Evolutionary conservation across 306 rosid species (phyloP).

Genomic region (Dryas drummondii): DNA sequence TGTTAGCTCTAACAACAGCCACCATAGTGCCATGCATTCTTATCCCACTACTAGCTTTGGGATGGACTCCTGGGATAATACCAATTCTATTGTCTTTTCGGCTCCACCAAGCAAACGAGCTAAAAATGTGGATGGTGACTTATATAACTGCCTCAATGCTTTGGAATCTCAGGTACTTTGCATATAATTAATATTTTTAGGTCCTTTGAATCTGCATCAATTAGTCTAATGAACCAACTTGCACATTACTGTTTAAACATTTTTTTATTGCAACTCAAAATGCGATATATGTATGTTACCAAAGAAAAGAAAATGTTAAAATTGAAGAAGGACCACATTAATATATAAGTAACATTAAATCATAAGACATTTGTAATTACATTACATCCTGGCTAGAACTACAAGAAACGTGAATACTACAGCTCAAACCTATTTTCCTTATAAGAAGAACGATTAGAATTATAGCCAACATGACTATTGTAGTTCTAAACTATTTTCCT

Average conservation of each 20-base stretch:
- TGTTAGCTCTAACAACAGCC: slow-evolving; percentile 39
- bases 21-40: slow-evolving; percentile 38
- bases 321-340: neutral
- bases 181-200: neutral
- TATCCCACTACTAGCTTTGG: slow-evolving; percentile 46
- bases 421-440: too few relatives aligned
- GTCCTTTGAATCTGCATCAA: neutral
- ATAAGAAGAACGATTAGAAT: too few relatives aligned
- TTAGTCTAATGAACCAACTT: neutral
- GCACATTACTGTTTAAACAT: neutral
- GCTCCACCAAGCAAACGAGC: slow-evolving; percentile 54
- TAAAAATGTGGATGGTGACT: slow-evolving; percentile 55
- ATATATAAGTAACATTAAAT: too few relatives aligned
- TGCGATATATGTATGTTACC: neutral
- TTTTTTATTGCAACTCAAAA: neutral
- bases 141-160: slow-evolving; percentile 45
- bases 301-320: neutral
- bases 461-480: neutral
- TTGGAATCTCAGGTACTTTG: slow-evolving; percentile 75
- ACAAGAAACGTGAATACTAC: too few relatives aligned
- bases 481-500: neutral
- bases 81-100: slow-evolving; percentile 69
- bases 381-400: too few relatives aligned
- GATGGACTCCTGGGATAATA: slow-evolving; percentile 60
- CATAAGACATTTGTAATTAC: too few relatives aligned